Percentiles rank a stretch among this genome's conserved stretches.
Conservation (phyloP, 257 asterid genomes). For the Cynanchum wilfordii region DNA sequence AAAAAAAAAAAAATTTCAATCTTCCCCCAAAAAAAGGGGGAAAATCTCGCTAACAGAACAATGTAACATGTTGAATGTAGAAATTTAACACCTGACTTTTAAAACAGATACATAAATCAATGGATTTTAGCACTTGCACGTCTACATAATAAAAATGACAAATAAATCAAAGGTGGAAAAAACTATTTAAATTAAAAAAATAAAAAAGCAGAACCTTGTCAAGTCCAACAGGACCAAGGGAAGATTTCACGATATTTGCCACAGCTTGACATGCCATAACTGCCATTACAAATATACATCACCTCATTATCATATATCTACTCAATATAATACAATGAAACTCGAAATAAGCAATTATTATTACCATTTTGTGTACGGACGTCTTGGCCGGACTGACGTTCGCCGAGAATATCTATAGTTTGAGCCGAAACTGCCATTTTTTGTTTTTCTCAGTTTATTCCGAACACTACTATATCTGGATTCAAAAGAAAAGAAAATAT, state of each 20-base stretch:
- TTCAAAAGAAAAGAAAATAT: background rate
- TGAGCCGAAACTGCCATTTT: slow-evolving; percentile 49
- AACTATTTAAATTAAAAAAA: background rate
- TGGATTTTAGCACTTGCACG: background rate
- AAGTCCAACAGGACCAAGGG: slow-evolving; percentile 97
- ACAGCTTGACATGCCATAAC: slow-evolving; percentile 89
- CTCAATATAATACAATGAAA: background rate
- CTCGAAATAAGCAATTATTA: no score
- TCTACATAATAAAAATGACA: background rate
- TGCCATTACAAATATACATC: slow-evolving; percentile 29
- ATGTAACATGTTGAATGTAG: background rate
- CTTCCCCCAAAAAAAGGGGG: no score
- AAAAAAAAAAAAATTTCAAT: background rate
- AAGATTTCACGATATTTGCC: slow-evolving; percentile 87
- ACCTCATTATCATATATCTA: background rate
- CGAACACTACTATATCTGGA: background rate
- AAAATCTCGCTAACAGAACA: background rate
- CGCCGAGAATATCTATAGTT: slow-evolving; percentile 78
- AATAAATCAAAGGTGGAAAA: background rate
- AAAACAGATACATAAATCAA: background rate
- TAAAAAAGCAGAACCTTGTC: slow-evolving; percentile 57
- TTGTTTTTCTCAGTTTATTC: background rate
- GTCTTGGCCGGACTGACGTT: slow-evolving; percentile 92
- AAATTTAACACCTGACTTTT: background rate
- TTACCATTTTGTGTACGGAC: slow-evolving; percentile 89